Conservation (phyloP, 371 early-diverging fungal genomes). For the Choanephora cucurbitarum region DNA sequence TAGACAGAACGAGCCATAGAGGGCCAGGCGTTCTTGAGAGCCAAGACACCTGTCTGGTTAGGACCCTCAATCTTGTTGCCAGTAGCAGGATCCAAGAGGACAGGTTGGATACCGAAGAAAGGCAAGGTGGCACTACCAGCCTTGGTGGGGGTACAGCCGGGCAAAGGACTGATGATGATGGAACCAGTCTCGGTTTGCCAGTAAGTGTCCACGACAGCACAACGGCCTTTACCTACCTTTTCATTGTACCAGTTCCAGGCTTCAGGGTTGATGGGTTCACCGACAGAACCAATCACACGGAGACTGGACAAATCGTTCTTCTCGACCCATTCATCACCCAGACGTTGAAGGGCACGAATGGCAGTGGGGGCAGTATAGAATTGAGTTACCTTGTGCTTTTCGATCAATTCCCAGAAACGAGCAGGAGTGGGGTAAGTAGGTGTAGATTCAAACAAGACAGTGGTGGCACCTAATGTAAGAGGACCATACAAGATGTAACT, state of each 20-base stretch:
- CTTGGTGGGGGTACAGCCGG: constrained; percentile 82
- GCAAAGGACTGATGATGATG: constrained; percentile 88
- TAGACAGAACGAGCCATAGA: constrained; percentile 93
- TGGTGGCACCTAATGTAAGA: constrained; percentile 83
- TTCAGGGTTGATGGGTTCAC: constrained; percentile 98
- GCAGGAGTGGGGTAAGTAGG: constrained; percentile 83
- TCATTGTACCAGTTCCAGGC: constrained; percentile 96
- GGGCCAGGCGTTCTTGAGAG: constrained; percentile 89
- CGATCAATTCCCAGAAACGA: constrained; percentile 83
- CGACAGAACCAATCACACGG: constrained; percentile 92
- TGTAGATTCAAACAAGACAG: constrained; percentile 89
- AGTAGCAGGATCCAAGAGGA: constrained; percentile 77
- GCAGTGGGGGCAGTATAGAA: constrained; percentile 99
- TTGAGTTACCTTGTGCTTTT: constrained; percentile 90
- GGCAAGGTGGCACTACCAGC: constrained; percentile 96
- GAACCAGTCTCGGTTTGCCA: constrained; percentile 97
- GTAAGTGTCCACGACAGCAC: constrained; percentile 95
- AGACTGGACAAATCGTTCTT: constrained; percentile 75
- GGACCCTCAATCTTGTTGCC: constrained; percentile 71
- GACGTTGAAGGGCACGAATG: constrained; percentile 87
- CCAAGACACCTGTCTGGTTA: constrained; percentile 87
- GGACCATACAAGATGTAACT: constrained; percentile 96
- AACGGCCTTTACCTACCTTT: constrained; percentile 80
- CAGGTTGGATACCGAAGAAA: constrained; percentile 93
- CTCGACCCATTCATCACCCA: constrained; percentile 80